phyloP scores from a whole-genome alignment of 192 early-diverging fungal species.

The Coemansia sp. region DNA sequence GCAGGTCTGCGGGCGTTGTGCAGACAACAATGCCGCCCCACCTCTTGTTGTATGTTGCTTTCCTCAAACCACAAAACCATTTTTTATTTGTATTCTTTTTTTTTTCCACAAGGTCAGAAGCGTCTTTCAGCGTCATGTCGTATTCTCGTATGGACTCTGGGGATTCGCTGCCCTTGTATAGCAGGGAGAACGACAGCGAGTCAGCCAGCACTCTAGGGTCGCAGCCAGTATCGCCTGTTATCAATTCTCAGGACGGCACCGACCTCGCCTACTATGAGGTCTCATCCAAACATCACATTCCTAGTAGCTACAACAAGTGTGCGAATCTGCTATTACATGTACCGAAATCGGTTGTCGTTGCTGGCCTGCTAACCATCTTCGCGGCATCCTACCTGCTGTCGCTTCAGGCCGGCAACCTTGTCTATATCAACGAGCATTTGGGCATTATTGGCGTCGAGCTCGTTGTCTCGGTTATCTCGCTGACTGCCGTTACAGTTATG shows the following conservation, averaged over 20 bases:
- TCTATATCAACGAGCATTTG: conserved; percentile 59
- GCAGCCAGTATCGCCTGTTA: not conserved
- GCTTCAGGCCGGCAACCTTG: conserved; percentile 56
- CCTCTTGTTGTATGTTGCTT: no score
- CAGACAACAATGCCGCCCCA: no score
- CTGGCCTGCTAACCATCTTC: conserved; percentile 5
- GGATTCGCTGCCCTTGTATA: not conserved
- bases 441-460: conserved; percentile 55
- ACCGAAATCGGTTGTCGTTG: conserved; percentile 19
- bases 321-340: not conserved
- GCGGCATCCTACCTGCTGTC: conserved; percentile 20
- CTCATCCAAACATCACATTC: not conserved
- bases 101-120: no score
- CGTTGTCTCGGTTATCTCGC: conserved; percentile 46
- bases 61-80: no score
- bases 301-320: not conserved
- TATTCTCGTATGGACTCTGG: not conserved
- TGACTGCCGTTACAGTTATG: conserved; percentile 50
- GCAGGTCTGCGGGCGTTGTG: no score
- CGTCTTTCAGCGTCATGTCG: not conserved
- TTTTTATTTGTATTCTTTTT: no score
- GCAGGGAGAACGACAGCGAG: not conserved
- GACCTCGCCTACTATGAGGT: not conserved
- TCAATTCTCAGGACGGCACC: not conserved
- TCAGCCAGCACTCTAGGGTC: not conserved